Evolutionary conservation across 495 filamentous ascomycete species (phyloP).

Genomic region (Podospora tetraspora): DNA sequence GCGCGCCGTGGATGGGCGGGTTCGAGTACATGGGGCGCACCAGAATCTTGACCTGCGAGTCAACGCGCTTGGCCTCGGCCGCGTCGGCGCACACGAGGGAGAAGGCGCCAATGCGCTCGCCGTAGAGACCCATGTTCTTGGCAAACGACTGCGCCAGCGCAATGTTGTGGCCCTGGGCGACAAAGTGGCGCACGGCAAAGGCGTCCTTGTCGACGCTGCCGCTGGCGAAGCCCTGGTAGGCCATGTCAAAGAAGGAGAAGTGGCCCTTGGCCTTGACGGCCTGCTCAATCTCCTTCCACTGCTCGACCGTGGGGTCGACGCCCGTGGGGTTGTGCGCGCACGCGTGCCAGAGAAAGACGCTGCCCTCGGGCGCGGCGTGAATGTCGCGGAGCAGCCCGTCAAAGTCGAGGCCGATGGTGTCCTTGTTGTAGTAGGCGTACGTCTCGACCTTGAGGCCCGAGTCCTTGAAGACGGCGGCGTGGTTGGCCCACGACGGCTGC

Average conservation of each 20-base stretch:
- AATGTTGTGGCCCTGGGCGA: conserved; percentile 85
- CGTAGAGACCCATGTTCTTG: conserved; percentile 99
- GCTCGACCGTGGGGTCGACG: conserved; percentile 85
- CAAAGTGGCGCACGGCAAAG: conserved; percentile 86
- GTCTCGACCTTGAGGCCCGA: conserved; percentile 82
- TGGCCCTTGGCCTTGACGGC: conserved; percentile 85
- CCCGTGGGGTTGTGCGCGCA: conserved; percentile 99
- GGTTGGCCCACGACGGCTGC: conserved; percentile 96
- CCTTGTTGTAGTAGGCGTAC: conserved; percentile 98
- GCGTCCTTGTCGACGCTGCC: conserved; percentile 90
- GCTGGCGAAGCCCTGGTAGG: conserved; percentile 96
- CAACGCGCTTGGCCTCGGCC: conserved; percentile 92
- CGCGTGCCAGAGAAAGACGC: conserved; percentile 88
- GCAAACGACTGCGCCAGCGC: conserved; percentile 91
- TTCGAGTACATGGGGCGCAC: conserved; percentile 97
- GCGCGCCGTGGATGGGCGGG: conserved; percentile 92
- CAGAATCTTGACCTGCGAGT: conserved; percentile 97
- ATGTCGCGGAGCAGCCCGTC: conserved; percentile 89
- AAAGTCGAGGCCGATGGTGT: conserved; percentile 96
- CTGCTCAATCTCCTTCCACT: conserved; percentile 90
- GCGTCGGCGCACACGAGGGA: conserved; percentile 76
- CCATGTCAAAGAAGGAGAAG: conserved; percentile 99
- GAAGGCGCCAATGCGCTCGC: conserved; percentile 97
- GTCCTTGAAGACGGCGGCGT: conserved; percentile 93
- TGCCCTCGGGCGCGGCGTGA: conserved; percentile 78